A percentile compares a stretch with the other conserved stretches of the same genome.
Conservation (phyloP, 495 filamentous ascomycete species). For the Penicillium crystallinum region DNA sequence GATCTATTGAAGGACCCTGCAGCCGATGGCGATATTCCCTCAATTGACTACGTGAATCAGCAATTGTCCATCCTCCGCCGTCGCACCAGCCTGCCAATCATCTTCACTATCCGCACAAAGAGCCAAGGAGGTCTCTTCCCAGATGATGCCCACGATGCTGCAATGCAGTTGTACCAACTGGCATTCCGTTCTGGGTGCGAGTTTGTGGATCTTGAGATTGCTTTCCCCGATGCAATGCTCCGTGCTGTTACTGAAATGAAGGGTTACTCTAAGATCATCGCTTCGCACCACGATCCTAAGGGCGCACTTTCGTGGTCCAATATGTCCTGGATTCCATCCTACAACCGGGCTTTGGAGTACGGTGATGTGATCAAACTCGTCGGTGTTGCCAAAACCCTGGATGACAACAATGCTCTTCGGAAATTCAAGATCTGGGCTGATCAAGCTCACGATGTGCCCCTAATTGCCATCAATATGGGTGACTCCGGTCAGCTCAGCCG, state of each 20-base stretch:
- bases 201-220: conserved; percentile 90
- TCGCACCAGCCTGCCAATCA: conserved; percentile 71
- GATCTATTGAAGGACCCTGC: conserved; percentile 79
- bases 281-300: conserved; percentile 88
- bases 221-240: conserved; percentile 70
- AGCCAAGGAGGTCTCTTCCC: conserved; percentile 88
- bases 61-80: conserved; percentile 79
- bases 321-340: conserved; percentile 79
- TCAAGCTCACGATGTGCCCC: conserved; percentile 62
- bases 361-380: conserved; percentile 95
- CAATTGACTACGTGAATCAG: conserved; percentile 68
- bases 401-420: conserved; percentile 81
- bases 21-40: conserved; percentile 52
- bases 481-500: conserved; percentile 80
- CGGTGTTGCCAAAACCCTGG: conserved; percentile 67
- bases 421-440: conserved; percentile 76
- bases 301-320: conserved; percentile 79
- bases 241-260: conserved; percentile 61
- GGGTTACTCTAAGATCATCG: conserved; percentile 76
- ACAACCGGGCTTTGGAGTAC: conserved; percentile 78
- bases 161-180: conserved; percentile 66
- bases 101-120: conserved; percentile 86
- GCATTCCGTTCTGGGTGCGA: conserved; percentile 82
- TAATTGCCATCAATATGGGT: conserved; percentile 98
- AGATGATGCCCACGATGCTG: conserved; percentile 64